phyloP scores from a whole-genome alignment of 306 rosid genomes.

The Elaeagnus macrophylla region DNA sequence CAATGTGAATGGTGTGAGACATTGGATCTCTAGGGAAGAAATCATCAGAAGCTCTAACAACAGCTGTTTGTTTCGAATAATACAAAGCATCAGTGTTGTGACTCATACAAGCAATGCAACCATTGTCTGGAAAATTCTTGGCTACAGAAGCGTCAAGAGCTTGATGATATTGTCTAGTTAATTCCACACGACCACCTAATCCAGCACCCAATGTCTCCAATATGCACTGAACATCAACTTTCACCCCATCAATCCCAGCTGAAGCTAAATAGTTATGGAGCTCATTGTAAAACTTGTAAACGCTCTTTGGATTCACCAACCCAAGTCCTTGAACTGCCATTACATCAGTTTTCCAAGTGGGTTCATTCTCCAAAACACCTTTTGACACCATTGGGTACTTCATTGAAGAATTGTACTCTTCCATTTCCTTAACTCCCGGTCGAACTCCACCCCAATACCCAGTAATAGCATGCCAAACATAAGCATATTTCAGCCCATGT shows the following conservation, averaged over 20 bases:
- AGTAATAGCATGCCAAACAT: constrained; percentile 95
- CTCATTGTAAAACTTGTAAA: constrained; percentile 80
- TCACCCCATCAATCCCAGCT: constrained; percentile 93
- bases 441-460: constrained; percentile 99
- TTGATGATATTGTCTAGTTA: constrained; percentile 76
- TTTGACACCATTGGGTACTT: constrained; percentile 86
- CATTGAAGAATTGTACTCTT: constrained; percentile 71
- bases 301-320: constrained; percentile 84
- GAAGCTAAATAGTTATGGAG: constrained; percentile 91
- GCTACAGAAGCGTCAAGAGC: constrained; percentile 85
- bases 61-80: constrained; percentile 83
- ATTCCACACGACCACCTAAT: constrained; percentile 83
- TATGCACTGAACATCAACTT: constrained; percentile 95
- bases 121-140: constrained; percentile 79
- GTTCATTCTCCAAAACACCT: constrained; percentile 84
- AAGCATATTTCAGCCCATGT: constrained; percentile 85
- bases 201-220: constrained; percentile 94
- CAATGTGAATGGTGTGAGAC: constrained; percentile 88
- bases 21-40: constrained; percentile 89
- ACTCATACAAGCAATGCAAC: constrained; percentile 96
- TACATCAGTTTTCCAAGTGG: constrained; percentile 89
- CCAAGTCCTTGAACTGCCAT: constrained; percentile 85
- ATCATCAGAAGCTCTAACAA: constrained; percentile 91
- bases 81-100: constrained; percentile 91
- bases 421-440: constrained; percentile 86